A percentile compares a stretch with the other conserved stretches of the same genome.
Conservation (phyloP, 805 yeast species). For the Lachancea cidri region DNA sequence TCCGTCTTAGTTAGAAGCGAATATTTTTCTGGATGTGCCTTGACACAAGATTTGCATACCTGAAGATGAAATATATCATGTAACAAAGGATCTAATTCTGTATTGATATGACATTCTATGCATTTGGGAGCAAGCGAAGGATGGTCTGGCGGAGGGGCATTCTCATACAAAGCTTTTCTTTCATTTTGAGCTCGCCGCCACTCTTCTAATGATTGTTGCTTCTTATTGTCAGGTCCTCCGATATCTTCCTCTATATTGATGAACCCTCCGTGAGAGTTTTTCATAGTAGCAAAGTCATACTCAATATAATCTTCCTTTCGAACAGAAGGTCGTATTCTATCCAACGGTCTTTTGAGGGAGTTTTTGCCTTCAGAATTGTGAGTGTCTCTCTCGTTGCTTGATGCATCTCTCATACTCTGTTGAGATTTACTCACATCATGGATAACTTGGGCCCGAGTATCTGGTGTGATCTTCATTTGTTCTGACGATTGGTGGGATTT, state of each 20-base stretch:
- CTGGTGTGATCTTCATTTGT: slow-evolving; percentile 45
- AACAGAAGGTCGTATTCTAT: slow-evolving; percentile 42
- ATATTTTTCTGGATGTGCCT: slow-evolving; percentile 77
- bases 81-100: slow-evolving; percentile 71
- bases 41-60: slow-evolving; percentile 77
- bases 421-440: too few relatives aligned
- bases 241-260: slow-evolving; percentile 40
- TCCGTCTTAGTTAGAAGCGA: slow-evolving; percentile 91
- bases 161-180: slow-evolving; percentile 47
- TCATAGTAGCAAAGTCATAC: slow-evolving; percentile 87
- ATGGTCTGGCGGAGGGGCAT: slow-evolving; percentile 69
- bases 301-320: slow-evolving; percentile 67
- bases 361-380: slow-evolving; percentile 4
- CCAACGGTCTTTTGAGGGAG: slow-evolving; percentile 19
- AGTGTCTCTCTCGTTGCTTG: slow-evolving; percentile 18
- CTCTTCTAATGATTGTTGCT: slow-evolving; percentile 43
- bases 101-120: slow-evolving; percentile 67
- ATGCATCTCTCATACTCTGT: slow-evolving; percentile 37
- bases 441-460: slow-evolving; percentile 50
- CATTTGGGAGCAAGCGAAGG: slow-evolving; percentile 75
- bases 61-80: slow-evolving; percentile 62
- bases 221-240: slow-evolving; percentile 22
- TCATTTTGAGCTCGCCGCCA: slow-evolving; percentile 56
- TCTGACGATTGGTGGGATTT: too few relatives aligned
- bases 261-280: slow-evolving; percentile 84